Base-by-base conservation (phyloP, 176 grass and related monocot genomes). In the Guadua angustifolia region DNA sequence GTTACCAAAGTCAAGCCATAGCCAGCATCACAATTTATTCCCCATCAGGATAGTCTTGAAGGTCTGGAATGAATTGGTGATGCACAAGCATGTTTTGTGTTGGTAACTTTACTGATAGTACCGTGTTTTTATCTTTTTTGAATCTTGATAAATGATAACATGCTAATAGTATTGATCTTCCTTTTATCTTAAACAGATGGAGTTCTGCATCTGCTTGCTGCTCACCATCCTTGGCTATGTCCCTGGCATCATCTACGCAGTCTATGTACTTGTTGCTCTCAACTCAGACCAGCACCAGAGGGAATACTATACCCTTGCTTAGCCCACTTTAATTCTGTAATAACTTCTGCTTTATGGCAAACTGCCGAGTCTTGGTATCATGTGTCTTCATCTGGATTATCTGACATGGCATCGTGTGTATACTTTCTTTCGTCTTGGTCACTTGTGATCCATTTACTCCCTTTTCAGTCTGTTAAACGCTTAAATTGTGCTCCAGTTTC, bases 181-280 rank as follows among this genome's bases (percentile, higher is more conserved):
- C 39, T 80, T 75, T 52, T 50, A 3, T n/a, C 26, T 71, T 75
- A 33, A 77, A 83, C 79, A 91, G 92, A 79, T 86, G 39, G 89
- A 94, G 68, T 91, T 94, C 82, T 94, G 89, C 83, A 83, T 94
- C 83, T 94, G 92, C 60, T 49, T 94, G 75, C 86, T 91, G 80
- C 89, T 94, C 66, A 94, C 92, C 15, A 65, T 94, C 75, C 74
- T 94, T 52, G 92, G 92, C 64, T 91, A 89, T 47, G 4, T 94
- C 59, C 92, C 92, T 45, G 92, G 92, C 59, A 94, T 94, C 70
- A 85, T 94, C 86, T 94, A 94, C 4, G 92, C 89, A 0, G 59
- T 94, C 29, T 94, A 86, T 11, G 74, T 94, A 22, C 89, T 94
- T 52, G 82, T 94, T 36, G 78, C 89, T 18, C 69, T 91, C 5